Evolutionary conservation across 2,329 filamentous ascomycete genomes (phyloP).

Genomic region (Botrytis aclada): DNA sequence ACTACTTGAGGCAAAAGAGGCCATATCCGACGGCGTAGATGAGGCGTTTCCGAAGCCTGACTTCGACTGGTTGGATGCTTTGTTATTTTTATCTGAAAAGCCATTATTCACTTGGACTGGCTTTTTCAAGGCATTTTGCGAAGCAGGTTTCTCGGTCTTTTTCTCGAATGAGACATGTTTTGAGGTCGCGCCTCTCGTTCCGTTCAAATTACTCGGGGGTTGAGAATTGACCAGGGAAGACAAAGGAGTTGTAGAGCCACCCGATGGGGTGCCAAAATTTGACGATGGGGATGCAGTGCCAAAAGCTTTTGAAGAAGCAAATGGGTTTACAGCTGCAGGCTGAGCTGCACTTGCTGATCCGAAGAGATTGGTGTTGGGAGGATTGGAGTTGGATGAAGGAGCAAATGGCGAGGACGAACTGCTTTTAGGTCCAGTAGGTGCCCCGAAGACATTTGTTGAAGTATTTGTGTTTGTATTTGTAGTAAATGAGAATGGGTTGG

Average conservation of each 20-base stretch:
- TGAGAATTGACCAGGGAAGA: constrained; percentile 6
- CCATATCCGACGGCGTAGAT: neutral
- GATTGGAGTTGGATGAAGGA: neutral
- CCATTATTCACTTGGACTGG: neutral
- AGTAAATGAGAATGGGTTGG: constrained; percentile 25
- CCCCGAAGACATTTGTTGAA: constrained; percentile 9
- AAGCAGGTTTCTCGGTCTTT: neutral
- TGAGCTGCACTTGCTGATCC: constrained; percentile 14
- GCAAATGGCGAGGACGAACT: constrained; percentile 14
- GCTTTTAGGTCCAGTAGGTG: constrained; percentile 4
- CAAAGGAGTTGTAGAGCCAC: constrained; percentile 4
- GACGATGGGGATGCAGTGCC: neutral
- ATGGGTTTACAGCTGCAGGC: constrained; percentile 17
- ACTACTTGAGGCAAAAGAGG: constrained; percentile 22
- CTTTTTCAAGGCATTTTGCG: constrained; percentile 6
- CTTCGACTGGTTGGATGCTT: constrained; percentile 7
- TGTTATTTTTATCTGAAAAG: constrained; percentile 5
- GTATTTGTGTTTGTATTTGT: constrained; percentile 9
- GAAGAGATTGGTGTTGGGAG: constrained; percentile 19
- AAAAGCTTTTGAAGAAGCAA: constrained; percentile 13
- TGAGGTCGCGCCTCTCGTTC: neutral
- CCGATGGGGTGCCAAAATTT: constrained; percentile 12
- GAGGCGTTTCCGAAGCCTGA: neutral
- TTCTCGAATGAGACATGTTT: constrained; percentile 13
- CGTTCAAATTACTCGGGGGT: neutral